Percentiles rank a stretch among this genome's conserved stretches.
Conservation (phyloP, 2,329 filamentous ascomycete species). For the Ophiostoma quercus region DNA sequence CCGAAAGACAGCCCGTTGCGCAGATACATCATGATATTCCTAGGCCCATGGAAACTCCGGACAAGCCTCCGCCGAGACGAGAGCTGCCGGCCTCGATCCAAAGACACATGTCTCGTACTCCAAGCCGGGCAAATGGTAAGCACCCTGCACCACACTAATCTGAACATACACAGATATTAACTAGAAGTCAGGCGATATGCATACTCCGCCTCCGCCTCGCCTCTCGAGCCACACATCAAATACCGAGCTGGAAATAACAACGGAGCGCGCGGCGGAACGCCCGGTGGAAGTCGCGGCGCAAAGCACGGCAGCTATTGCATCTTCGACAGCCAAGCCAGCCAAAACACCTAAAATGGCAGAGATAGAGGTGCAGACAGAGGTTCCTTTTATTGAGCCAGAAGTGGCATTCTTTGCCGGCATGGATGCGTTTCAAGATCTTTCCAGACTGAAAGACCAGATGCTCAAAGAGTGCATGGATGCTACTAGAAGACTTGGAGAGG, state of each 20-base stretch:
- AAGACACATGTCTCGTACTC: constrained; percentile 22
- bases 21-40: not conserved
- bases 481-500: constrained; percentile 10
- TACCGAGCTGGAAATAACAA: not conserved
- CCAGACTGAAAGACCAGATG: constrained; percentile 18
- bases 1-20: not conserved
- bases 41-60: not conserved
- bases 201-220: not conserved
- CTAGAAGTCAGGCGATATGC: not conserved
- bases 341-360: not conserved
- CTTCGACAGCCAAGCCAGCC: not conserved
- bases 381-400: not conserved
- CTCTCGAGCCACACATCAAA: not conserved
- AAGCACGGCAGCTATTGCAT: not conserved
- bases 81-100: constrained; percentile 22
- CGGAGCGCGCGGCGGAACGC: no score
- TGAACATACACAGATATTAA: not conserved
- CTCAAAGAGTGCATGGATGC: constrained; percentile 23
- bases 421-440: constrained; percentile 20
- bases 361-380: constrained; percentile 22
- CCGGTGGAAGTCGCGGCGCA: not conserved
- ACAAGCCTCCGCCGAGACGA: constrained; percentile 24
- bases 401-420: constrained; percentile 15
- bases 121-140: constrained; percentile 16
- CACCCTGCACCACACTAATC: no score